Conservation (phyloP, 1,284 basidiomycete species). For the Ganoderma multipileum region DNA sequence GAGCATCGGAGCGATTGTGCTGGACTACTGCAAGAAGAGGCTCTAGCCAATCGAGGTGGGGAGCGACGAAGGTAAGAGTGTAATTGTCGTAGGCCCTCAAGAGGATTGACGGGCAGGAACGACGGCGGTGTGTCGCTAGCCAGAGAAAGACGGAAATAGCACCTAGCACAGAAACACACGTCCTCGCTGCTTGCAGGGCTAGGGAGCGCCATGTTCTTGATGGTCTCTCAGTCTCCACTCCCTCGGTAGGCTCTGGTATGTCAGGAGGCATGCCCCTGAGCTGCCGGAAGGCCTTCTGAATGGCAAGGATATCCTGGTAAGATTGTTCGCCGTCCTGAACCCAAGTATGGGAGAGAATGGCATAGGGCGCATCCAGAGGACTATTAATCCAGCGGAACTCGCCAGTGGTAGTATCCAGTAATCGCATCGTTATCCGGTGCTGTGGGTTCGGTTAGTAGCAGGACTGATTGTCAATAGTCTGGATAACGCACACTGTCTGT, state of each 20-base stretch:
- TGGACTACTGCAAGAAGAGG: not conserved
- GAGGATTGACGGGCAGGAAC: not conserved
- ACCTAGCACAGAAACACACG: not conserved
- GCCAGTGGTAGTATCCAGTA: conserved; percentile 6
- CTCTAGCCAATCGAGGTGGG: not conserved
- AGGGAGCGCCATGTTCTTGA: not conserved
- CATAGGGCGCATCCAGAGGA: not conserved
- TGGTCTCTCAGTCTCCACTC: not conserved
- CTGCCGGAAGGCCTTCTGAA: not conserved
- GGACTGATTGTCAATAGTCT: not conserved
- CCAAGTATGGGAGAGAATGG: conserved; percentile 13
- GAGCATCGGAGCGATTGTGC: not conserved
- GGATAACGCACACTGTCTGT: not conserved
- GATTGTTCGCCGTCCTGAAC: conserved; percentile 1
- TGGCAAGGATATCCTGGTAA: not conserved
- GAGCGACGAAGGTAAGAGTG: not conserved
- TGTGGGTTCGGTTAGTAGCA: not conserved
- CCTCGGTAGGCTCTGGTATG: not conserved
- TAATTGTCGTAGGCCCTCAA: not conserved
- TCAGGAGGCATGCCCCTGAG: too few relatives aligned
- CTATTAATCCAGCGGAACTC: not conserved
- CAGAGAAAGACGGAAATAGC: not conserved
- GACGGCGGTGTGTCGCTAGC: not conserved
- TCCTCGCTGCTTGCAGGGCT: not conserved
- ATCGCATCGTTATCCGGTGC: not conserved